Percentiles rank a stretch among this genome's conserved stretches.
These are phyloP conservation scores for Carex pumila DNA, from an alignment of 176 grass and related monocot genomes.

Conservation along the genomic window DNA sequence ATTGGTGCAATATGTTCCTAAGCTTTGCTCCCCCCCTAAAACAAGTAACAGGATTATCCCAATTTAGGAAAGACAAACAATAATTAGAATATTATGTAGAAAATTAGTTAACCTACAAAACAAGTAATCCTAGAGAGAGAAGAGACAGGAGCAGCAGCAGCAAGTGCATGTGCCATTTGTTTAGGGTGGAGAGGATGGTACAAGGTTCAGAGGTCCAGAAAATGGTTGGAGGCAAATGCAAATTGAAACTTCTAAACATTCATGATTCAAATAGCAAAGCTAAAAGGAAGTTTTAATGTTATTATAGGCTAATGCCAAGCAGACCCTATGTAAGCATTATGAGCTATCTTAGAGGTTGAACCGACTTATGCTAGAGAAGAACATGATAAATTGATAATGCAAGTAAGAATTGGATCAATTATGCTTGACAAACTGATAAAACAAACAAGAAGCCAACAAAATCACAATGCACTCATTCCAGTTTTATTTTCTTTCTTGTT, in stretches of 20 bases:
- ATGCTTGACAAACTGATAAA: neutral
- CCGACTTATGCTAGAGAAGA: neutral
- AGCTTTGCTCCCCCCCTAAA: neutral
- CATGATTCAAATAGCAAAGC: neutral
- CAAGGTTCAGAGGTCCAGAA: neutral
- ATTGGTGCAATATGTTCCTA: neutral
- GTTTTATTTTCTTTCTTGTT: neutral
- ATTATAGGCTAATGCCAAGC: neutral
- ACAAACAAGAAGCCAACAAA: neutral
- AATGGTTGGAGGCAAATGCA: neutral
- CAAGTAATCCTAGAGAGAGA: neutral
- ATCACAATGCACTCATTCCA: constrained; percentile 1
- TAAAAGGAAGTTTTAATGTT: neutral
- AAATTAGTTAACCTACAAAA: neutral
- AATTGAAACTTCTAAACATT: neutral
- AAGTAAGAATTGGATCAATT: neutral
- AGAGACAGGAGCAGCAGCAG: neutral
- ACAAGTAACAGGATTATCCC: neutral
- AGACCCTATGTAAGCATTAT: neutral
- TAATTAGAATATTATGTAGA: neutral
- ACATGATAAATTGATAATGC: neutral
- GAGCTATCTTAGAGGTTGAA: neutral
- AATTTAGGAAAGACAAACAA: neutral
- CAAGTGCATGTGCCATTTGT: neutral
- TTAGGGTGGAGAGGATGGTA: neutral